Base-by-base conservation (phyloP, 2,329 filamentous ascomycete species). In the Pseudomassariella vexata region DNA sequence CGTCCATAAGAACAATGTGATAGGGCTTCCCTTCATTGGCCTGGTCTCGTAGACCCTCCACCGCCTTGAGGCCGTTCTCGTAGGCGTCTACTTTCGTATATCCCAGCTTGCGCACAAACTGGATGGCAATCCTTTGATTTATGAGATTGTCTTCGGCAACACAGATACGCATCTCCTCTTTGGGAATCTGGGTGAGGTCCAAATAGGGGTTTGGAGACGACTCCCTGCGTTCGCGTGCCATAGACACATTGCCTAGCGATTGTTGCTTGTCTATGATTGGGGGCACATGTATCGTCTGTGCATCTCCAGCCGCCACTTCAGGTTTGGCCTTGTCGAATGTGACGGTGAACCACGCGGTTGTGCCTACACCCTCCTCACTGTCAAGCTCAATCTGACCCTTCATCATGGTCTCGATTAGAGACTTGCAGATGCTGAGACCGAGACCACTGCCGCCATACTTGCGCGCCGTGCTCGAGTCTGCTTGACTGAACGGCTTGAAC, bases 61-160 rank as follows among this genome's bases (percentile, higher is more conserved):
- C 83, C 0, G 89, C 88, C 59, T 89, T 86, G 40, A 83, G 72
- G 0, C 90, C 90, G 53, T 96, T 94, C 41, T 87, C 85, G 52
- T 88, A 95, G 1, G 89, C 88, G 55, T 90, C 83, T 31, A 92
- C 88, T 22, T 68, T 64, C 35, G 78, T 74, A 56, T 95, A 90
- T 3, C 89, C 88, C 8, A 96, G 72, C 35, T 86, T 84, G 45
- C 82, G 79, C 35, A 94, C 84, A 46, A 94, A 95, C 45, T 88
- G 86, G 30, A 95, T 86, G 1, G 89, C 89, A 45, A 95, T 95
- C 56, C 85, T 87, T 52, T 94, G 85, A 48, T 95, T 95, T 63
- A 95, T 94, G 3, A 82, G 76, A 45, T 95, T 95, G 62, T 96
- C 90, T 52, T 96, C 90, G 0, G 90, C 90, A 36, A 96, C 90